A percentile compares a stretch with the other conserved stretches of the same genome.
phyloP scores from a whole-genome alignment of 805 yeast genomes.

The Yueomyces sp. region DNA sequence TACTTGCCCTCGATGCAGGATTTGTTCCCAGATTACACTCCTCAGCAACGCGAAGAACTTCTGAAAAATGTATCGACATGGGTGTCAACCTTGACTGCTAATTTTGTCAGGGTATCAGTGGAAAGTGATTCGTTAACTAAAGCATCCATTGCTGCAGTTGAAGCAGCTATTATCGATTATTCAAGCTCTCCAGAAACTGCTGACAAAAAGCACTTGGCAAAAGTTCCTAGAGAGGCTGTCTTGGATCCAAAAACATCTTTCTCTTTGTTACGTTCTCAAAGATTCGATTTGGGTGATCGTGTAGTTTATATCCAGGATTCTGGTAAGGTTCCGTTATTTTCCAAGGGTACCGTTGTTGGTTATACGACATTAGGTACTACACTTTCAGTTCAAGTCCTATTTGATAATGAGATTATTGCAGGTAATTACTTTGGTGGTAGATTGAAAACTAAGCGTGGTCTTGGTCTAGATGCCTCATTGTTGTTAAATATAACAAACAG shows the following conservation, averaged over 20 bases:
- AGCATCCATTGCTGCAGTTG: constrained; percentile 53
- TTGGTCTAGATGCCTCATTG: constrained; percentile 67
- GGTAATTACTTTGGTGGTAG: constrained; percentile 77
- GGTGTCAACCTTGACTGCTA: constrained; percentile 38
- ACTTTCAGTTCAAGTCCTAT: constrained; percentile 58
- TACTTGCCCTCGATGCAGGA: constrained; percentile 20
- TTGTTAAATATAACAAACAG: constrained; percentile 63
- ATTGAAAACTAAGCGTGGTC: constrained; percentile 65
- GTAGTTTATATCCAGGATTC: constrained; percentile 72
- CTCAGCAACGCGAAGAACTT: constrained; percentile 16
- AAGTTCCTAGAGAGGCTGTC: constrained; percentile 77
- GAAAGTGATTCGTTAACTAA: constrained; percentile 70
- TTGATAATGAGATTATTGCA: constrained; percentile 71
- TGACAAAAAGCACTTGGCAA: constrained; percentile 47
- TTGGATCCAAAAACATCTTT: constrained; percentile 63
- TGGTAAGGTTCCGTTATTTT: constrained; percentile 79
- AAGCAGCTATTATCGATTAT: constrained; percentile 38
- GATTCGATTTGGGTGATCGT: constrained; percentile 79
- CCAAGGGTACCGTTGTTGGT: constrained; percentile 83
- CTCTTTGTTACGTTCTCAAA: constrained; percentile 59
- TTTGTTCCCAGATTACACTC: constrained; percentile 25
- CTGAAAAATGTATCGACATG: constrained; percentile 24
- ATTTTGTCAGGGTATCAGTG: constrained; percentile 51
- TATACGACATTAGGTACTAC: constrained; percentile 45
- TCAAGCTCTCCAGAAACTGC: constrained; percentile 32